A percentile compares a stretch with the other conserved stretches of the same genome.
These are phyloP conservation scores for Exophiala spinifera DNA, from an alignment of 2,329 filamentous ascomycete species.

Conservation along the genomic window DNA sequence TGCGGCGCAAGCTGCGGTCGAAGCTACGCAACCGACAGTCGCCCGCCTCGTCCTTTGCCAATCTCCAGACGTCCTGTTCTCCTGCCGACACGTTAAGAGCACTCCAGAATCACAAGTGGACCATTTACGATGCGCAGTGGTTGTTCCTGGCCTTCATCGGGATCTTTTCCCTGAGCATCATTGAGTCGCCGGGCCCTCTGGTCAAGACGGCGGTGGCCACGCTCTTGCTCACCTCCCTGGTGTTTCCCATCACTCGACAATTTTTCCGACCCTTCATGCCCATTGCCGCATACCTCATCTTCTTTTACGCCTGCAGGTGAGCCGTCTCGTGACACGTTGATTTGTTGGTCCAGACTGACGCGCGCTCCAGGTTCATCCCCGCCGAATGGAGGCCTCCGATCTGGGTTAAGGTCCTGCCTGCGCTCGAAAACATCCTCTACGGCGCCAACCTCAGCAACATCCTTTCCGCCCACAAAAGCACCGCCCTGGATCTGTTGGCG, in stretches of 20 bases:
- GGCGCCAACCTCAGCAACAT: slow-evolving; percentile 95
- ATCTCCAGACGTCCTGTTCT: slow-evolving; percentile 77
- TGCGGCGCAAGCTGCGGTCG: slow-evolving; percentile 66
- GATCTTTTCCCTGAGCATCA: slow-evolving; percentile 80
- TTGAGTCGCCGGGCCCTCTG: slow-evolving; percentile 72
- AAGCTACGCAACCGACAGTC: slow-evolving; percentile 65
- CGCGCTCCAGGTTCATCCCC: slow-evolving; percentile 70
- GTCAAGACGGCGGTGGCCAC: slow-evolving; percentile 71
- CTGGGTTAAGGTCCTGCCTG: slow-evolving; percentile 91
- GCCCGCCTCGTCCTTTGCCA: slow-evolving; percentile 69
- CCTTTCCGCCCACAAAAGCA: slow-evolving; percentile 81
- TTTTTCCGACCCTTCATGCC: slow-evolving; percentile 86
- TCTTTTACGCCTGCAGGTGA: slow-evolving; percentile 92
- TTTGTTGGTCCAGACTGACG: slow-evolving; percentile 9
- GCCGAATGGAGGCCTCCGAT: slow-evolving; percentile 86
- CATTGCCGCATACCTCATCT: slow-evolving; percentile 80
- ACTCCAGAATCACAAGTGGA: slow-evolving; percentile 76
- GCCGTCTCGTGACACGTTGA: slow-evolving; percentile 38
- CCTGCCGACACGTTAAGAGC: slow-evolving; percentile 72
- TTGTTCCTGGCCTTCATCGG: slow-evolving; percentile 68
- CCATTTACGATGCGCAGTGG: slow-evolving; percentile 80
- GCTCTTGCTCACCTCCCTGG: slow-evolving; percentile 64
- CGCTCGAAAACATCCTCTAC: slow-evolving; percentile 93
- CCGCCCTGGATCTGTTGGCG: slow-evolving; percentile 78
- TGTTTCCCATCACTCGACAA: slow-evolving; percentile 82